Conservation (phyloP, 768 basidiomycete genomes). For the Boletus vinaceobasis region DNA sequence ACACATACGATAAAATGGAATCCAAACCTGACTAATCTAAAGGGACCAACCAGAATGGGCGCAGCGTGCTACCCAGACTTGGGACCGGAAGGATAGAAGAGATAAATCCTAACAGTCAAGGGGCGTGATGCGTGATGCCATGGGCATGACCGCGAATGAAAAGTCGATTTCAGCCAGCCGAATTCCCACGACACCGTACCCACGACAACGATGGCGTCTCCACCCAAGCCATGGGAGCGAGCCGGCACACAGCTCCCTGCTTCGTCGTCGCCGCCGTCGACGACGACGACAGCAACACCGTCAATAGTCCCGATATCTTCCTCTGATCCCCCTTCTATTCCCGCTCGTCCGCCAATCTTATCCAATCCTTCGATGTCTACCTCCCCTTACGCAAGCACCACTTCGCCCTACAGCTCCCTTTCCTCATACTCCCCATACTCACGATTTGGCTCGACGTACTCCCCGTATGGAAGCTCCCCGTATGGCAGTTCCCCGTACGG, state of each 20-base stretch:
- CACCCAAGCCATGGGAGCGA: constrained; percentile 90
- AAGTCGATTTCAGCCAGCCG: no score
- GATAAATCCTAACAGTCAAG: no score
- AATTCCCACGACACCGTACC: constrained; percentile 17
- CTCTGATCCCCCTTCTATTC: constrained; percentile 45
- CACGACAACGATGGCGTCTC: constrained; percentile 61
- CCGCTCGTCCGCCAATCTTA: constrained; percentile 61
- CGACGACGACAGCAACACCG: constrained; percentile 19
- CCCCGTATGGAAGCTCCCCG: constrained; percentile 34
- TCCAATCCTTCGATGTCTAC: constrained; percentile 35
- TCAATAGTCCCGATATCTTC: constrained; percentile 22
- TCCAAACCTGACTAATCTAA: no score
- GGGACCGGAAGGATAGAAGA: no score
- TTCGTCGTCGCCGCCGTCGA: constrained; percentile 24
- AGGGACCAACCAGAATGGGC: no score
- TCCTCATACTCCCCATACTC: constrained; percentile 46
- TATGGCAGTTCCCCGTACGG: constrained; percentile 33
- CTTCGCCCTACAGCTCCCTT: constrained; percentile 45
- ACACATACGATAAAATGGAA: no score
- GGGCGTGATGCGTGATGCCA: no score
- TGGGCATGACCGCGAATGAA: no score
- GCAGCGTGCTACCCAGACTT: no score
- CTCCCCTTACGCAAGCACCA: constrained; percentile 34
- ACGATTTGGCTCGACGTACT: constrained; percentile 34
- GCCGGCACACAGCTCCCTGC: constrained; percentile 38